Conservation (phyloP, 2,329 filamentous ascomycete species). For the Septoria petroselini region DNA sequence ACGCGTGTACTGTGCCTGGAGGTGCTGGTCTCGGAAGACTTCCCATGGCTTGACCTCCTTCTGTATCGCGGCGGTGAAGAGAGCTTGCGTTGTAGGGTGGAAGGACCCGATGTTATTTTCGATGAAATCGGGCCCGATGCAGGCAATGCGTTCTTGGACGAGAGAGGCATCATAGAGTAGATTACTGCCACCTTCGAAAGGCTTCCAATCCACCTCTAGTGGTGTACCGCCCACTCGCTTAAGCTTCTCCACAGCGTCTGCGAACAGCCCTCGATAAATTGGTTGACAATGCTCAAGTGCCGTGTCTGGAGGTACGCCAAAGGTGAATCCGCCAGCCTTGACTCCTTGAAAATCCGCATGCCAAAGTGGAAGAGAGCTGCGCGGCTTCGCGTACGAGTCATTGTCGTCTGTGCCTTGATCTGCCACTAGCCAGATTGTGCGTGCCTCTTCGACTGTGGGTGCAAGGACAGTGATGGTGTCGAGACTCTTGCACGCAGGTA, state of each 20-base stretch:
- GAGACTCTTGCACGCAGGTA: slow-evolving; percentile 56
- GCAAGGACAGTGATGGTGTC: slow-evolving; percentile 58
- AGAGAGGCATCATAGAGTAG: slow-evolving; percentile 58
- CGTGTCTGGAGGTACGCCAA: slow-evolving; percentile 49
- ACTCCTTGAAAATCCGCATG: slow-evolving; percentile 36
- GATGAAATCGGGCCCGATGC: slow-evolving; percentile 42
- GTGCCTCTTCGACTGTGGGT: slow-evolving; percentile 49
- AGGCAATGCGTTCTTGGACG: slow-evolving; percentile 55
- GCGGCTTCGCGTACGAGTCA: slow-evolving; percentile 53
- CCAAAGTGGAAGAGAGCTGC: slow-evolving; percentile 36
- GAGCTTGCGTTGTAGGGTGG: slow-evolving; percentile 50
- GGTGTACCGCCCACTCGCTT: slow-evolving; percentile 45
- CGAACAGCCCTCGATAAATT: slow-evolving; percentile 45
- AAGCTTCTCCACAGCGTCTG: slow-evolving; percentile 42
- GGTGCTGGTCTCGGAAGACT: slow-evolving; percentile 50
- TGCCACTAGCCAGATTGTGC: slow-evolving; percentile 49
- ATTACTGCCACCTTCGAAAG: slow-evolving; percentile 53
- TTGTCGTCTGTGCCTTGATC: slow-evolving; percentile 48
- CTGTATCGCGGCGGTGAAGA: slow-evolving; percentile 44
- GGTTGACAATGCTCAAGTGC: slow-evolving; percentile 46
- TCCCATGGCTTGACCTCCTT: slow-evolving; percentile 46
- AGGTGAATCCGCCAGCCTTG: slow-evolving; percentile 44
- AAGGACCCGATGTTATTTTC: slow-evolving; percentile 40
- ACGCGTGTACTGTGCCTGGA: slow-evolving; percentile 46
- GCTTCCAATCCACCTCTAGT: slow-evolving; percentile 47